A percentile compares a stretch with the other conserved stretches of the same genome.
phyloP scores from a whole-genome alignment of 805 yeast genomes.

The Wickerhamiella azyma region DNA sequence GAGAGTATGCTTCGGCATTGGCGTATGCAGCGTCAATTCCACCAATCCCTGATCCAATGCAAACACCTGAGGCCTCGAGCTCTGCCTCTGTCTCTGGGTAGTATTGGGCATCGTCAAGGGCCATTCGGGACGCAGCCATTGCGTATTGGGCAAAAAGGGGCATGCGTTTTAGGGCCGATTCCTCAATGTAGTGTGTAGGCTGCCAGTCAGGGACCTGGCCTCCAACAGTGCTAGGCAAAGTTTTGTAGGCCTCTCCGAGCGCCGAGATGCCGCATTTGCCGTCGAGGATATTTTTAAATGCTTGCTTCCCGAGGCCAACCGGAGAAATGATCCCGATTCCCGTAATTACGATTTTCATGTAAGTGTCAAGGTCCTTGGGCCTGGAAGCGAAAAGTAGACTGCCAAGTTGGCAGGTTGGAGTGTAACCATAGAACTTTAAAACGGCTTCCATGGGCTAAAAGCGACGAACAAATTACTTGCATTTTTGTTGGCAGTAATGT shows the following conservation, averaged over 20 bases:
- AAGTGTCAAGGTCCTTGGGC: too few relatives aligned
- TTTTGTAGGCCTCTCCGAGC: conserved; percentile 32
- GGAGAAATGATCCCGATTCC: conserved; percentile 85
- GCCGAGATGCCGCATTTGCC: conserved; percentile 28
- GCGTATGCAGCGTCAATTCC: conserved; percentile 61
- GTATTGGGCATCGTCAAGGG: conserved; percentile 55
- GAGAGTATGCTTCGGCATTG: conserved; percentile 39
- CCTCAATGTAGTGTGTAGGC: conserved; percentile 35
- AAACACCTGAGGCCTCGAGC: conserved; percentile 37
- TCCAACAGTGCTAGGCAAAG: conserved; percentile 58
- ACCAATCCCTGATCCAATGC: conserved; percentile 91
- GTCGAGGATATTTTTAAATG: conserved; percentile 26
- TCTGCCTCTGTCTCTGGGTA: conserved; percentile 25
- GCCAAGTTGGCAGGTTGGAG: too few relatives aligned
- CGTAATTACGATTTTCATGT: conserved; percentile 45
- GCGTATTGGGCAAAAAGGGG: conserved; percentile 72
- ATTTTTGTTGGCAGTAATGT: too few relatives aligned
- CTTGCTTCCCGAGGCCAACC: conserved; percentile 49
- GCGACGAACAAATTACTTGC: too few relatives aligned
- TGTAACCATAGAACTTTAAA: too few relatives aligned
- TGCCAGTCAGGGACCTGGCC: conserved; percentile 64
- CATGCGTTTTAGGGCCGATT: conserved; percentile 40
- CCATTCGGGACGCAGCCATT: conserved; percentile 61
- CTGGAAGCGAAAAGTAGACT: too few relatives aligned
- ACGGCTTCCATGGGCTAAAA: too few relatives aligned